Evolutionary conservation across 768 basidiomycete genomes (phyloP).

Genomic region (Harrya chromipes): DNA sequence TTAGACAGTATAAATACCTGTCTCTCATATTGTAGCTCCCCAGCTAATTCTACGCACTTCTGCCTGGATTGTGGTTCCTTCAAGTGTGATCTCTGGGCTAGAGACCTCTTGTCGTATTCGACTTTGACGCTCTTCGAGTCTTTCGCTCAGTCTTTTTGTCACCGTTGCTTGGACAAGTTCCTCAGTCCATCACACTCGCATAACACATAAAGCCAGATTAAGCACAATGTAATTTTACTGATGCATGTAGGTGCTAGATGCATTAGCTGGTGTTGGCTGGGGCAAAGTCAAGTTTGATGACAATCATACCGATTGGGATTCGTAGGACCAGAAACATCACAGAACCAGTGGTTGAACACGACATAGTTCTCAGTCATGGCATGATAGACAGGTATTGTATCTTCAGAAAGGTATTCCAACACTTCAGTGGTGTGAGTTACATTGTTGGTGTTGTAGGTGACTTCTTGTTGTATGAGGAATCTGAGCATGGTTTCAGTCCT

Average conservation of each 20-base stretch:
- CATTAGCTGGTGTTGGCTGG: not conserved
- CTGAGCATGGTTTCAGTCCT: constrained; percentile 18
- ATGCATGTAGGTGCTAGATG: constrained; percentile 21
- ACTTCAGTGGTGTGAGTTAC: constrained; percentile 17
- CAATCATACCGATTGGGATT: constrained; percentile 24
- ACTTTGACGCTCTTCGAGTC: too few relatives aligned
- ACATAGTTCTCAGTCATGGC: constrained; percentile 24
- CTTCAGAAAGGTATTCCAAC: constrained; percentile 20
- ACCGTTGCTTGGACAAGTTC: too few relatives aligned
- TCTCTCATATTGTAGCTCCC: too few relatives aligned
- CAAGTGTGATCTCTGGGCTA: too few relatives aligned
- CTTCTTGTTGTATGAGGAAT: constrained; percentile 20
- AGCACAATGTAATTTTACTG: too few relatives aligned
- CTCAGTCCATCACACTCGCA: too few relatives aligned
- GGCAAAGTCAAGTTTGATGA: not conserved
- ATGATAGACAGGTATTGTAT: constrained; percentile 22
- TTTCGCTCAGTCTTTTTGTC: too few relatives aligned
- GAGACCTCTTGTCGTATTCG: too few relatives aligned
- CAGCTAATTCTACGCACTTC: too few relatives aligned
- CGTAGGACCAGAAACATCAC: constrained; percentile 25
- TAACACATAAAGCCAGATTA: too few relatives aligned
- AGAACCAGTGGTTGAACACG: constrained; percentile 25
- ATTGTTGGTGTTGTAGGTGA: constrained; percentile 10
- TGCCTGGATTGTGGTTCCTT: too few relatives aligned
- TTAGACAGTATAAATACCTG: too few relatives aligned